These are phyloP conservation scores for Dryadomyces quercivorus DNA, from an alignment of 2,329 filamentous ascomycete genomes.

Conservation along the genomic window DNA sequence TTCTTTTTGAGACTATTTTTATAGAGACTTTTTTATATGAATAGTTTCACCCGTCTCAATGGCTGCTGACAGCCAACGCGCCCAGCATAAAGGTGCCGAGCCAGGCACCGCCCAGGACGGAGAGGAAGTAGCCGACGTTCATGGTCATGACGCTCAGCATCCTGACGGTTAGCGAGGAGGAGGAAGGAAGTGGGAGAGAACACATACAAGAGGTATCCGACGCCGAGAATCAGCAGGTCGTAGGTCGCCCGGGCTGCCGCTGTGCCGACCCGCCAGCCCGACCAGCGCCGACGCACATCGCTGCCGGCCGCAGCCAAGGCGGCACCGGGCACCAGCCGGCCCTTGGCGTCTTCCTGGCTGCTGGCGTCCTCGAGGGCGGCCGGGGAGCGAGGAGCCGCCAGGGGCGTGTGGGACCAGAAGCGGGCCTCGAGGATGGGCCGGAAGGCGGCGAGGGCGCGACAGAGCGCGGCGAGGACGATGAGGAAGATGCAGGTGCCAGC, in stretches of 20 bases:
- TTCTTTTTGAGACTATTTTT: no score
- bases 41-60: no score
- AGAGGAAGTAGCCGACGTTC: slow-evolving; percentile 72
- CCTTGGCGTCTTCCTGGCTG: background rate
- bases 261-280: background rate
- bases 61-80: slow-evolving; percentile 38
- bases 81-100: slow-evolving; percentile 71
- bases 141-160: slow-evolving; percentile 87
- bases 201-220: slow-evolving; percentile 77
- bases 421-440: slow-evolving; percentile 49
- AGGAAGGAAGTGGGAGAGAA: background rate
- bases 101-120: slow-evolving; percentile 62
- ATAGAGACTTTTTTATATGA: no score
- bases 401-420: slow-evolving; percentile 37
- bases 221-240: slow-evolving; percentile 46
- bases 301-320: background rate
- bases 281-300: background rate
- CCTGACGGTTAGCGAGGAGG: slow-evolving; percentile 28
- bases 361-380: background rate
- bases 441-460: slow-evolving; percentile 58
- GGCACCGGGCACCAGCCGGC: background rate
- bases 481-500: slow-evolving; percentile 88
- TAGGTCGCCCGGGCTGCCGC: slow-evolving; percentile 1
- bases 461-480: slow-evolving; percentile 57
- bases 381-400: background rate